phyloP scores from a whole-genome alignment of 345 rosid species.

The Lenwebbia sp. region DNA sequence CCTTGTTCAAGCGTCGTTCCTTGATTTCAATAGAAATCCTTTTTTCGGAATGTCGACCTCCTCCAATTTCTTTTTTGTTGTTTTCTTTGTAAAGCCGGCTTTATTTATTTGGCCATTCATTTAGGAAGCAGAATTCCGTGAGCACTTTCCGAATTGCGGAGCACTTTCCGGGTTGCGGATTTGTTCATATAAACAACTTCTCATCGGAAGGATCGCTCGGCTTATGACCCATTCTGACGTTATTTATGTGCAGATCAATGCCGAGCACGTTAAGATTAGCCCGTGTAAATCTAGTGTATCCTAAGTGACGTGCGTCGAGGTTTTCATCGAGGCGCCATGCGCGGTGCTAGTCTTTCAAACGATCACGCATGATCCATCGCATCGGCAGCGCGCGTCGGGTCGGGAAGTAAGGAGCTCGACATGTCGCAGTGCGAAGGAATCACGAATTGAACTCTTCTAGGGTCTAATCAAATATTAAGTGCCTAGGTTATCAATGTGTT shows the following conservation, averaged over 20 bases:
- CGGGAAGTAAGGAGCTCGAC: neutral
- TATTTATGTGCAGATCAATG: neutral
- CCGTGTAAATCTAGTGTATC: no score
- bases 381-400: accelerated
- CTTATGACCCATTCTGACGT: neutral
- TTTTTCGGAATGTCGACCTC: neutral
- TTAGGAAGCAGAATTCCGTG: neutral
- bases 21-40: no score
- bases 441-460: neutral
- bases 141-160: no score
- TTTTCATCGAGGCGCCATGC: no score
- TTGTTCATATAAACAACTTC: neutral
- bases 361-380: neutral
- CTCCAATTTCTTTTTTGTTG: neutral
- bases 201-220: neutral
- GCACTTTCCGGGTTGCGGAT: neutral
- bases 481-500: neutral
- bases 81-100: neutral
- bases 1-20: neutral
- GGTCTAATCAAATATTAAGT: neutral
- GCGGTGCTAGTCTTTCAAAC: no score
- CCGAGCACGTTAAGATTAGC: neutral
- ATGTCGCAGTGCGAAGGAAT: no score
- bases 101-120: neutral
- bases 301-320: no score